Conservation (phyloP, 257 asterid species). For the Orobanche coerulescens region DNA sequence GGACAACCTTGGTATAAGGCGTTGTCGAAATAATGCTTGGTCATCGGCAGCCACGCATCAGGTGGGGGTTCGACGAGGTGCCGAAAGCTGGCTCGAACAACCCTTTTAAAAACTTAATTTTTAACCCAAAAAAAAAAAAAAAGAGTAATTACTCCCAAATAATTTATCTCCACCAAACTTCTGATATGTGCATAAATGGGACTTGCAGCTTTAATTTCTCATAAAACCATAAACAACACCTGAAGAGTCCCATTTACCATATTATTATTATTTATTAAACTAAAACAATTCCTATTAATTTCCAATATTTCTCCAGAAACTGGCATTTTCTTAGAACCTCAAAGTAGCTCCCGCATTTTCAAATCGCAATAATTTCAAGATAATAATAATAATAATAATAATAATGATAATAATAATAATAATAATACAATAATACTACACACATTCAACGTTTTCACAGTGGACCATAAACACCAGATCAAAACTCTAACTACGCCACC, state of each 20-base stretch:
- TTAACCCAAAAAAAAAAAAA: no score
- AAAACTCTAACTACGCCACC: conserved; percentile 5
- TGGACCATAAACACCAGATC: conserved; percentile 6
- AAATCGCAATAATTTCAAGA: not conserved
- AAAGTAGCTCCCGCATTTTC: conserved; percentile 15
- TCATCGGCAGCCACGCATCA: no score
- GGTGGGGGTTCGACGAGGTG: no score
- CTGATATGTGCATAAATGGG: not conserved
- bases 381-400: not conserved
- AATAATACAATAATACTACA: not conserved
- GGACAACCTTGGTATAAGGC: no score
- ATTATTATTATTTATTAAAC: no score
- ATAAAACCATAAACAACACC: not conserved
- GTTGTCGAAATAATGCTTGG: no score
- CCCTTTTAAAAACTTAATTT: no score
- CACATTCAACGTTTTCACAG: conserved; percentile 9
- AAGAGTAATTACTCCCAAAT: not conserved
- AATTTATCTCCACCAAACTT: conserved; percentile 5
- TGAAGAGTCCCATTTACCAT: not conserved
- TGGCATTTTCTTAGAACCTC: not conserved
- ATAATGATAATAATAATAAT: not conserved
- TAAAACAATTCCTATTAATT: not conserved
- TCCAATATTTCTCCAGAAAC: not conserved
- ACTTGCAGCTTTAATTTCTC: not conserved
- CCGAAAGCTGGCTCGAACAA: no score